A percentile compares a stretch with the other conserved stretches of the same genome.
These are phyloP conservation scores for Bertia moriformis DNA, from an alignment of 2,329 filamentous ascomycete species.

Conservation along the genomic window DNA sequence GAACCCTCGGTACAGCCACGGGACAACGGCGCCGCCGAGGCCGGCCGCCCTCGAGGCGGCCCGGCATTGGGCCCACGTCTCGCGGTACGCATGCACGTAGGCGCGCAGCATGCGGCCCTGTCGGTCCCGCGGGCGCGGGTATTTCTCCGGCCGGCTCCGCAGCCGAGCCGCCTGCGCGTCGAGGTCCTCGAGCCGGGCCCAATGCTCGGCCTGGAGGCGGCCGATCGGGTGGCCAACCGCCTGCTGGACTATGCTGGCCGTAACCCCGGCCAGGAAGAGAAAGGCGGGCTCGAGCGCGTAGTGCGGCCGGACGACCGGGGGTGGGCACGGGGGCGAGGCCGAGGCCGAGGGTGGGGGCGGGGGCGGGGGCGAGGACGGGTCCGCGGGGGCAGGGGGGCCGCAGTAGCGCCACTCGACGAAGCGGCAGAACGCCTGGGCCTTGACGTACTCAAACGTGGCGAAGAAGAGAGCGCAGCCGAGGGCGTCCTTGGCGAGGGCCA, in stretches of 20 bases:
- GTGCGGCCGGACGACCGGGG: constrained; percentile 53
- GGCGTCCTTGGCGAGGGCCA: constrained; percentile 57
- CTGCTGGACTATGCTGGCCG: constrained; percentile 56
- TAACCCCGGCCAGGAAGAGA: constrained; percentile 52
- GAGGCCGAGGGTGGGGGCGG: not conserved
- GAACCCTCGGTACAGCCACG: constrained; percentile 59
- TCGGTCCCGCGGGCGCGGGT: constrained; percentile 16
- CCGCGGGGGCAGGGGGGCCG: constrained; percentile 15
- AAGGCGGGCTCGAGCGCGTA: constrained; percentile 64
- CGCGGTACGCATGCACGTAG: constrained; percentile 59
- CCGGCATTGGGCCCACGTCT: constrained; percentile 47
- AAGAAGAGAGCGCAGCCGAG: constrained; percentile 61
- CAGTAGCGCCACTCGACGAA: constrained; percentile 62
- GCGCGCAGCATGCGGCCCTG: constrained; percentile 40
- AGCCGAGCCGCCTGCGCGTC: constrained; percentile 42
- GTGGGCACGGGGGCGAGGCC: too few species aligned
- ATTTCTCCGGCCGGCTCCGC: constrained; percentile 14
- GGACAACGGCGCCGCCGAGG: constrained; percentile 39
- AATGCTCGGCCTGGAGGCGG: constrained; percentile 59
- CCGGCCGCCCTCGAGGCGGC: constrained; percentile 36
- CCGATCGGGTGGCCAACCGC: constrained; percentile 56
- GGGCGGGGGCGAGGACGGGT: constrained; percentile 10
- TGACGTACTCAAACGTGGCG: constrained; percentile 61
- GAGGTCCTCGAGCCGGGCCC: constrained; percentile 57
- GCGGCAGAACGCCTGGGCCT: constrained; percentile 58